phyloP scores from a whole-genome alignment of 2,329 filamentous ascomycete species.

The Diaporthe sp. region DNA sequence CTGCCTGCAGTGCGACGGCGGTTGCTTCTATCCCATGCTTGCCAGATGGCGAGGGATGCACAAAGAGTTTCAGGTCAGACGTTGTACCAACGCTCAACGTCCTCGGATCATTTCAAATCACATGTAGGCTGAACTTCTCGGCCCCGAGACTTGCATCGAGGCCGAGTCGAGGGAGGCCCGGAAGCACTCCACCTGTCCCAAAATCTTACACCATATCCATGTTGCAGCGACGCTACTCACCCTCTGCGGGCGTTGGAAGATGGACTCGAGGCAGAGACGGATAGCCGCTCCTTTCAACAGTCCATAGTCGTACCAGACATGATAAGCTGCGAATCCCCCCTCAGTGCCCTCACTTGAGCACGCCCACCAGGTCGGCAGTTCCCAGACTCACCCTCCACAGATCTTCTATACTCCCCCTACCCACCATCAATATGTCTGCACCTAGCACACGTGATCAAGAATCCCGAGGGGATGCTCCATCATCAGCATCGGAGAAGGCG shows the following conservation, averaged over 20 bases:
- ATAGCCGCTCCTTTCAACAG: not conserved
- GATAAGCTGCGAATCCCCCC: not conserved
- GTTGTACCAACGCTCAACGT: constrained; percentile 12
- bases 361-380: not conserved
- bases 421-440: constrained; percentile 3
- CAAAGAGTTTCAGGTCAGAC: not conserved
- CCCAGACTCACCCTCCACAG: constrained; percentile 1
- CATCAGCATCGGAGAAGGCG: constrained; percentile 20
- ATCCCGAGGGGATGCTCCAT: not conserved
- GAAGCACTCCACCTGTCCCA: constrained; percentile 19
- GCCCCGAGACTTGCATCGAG: constrained; percentile 22
- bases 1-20: constrained; percentile 20
- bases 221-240: constrained; percentile 5
- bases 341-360: not conserved
- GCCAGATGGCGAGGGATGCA: constrained; percentile 23
- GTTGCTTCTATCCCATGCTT: not conserved
- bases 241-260: not conserved
- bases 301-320: constrained; percentile 10
- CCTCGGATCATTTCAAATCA: constrained; percentile 19
- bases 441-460: not conserved
- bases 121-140: constrained; percentile 3
- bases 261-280: not conserved
- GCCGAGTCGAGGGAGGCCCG: constrained; percentile 17
- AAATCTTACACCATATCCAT: constrained; percentile 22
- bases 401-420: not conserved